A percentile compares a stretch with the other conserved stretches of the same genome.
Conservation (phyloP, 805 yeast genomes). For the Candida golubevii region DNA sequence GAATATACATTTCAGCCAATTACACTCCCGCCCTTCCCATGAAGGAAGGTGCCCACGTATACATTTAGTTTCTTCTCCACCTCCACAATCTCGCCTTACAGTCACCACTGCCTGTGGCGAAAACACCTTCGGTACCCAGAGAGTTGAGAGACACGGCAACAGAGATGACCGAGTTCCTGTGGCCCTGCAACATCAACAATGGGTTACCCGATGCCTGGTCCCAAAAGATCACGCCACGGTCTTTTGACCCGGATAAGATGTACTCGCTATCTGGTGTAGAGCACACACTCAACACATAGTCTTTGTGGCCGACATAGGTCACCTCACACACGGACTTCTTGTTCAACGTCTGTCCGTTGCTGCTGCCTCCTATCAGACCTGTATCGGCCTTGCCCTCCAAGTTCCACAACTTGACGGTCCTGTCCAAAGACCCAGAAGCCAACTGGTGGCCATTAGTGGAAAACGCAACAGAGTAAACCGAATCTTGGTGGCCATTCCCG, state of each 20-base stretch:
- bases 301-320: slow-evolving; percentile 93
- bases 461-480: slow-evolving; percentile 92
- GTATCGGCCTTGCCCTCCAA: slow-evolving; percentile 52
- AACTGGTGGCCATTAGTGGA: slow-evolving; percentile 88
- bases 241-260: slow-evolving; percentile 91
- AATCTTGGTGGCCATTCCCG: slow-evolving; percentile 93
- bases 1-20: no score
- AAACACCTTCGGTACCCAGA: slow-evolving; percentile 69
- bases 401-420: slow-evolving; percentile 95
- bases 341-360: slow-evolving; percentile 15
- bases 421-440: slow-evolving; percentile 91
- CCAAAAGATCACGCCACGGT: slow-evolving; percentile 97
- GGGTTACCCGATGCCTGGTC: slow-evolving; percentile 90
- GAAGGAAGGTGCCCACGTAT: neutral
- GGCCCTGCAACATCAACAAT: slow-evolving; percentile 93
- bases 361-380: slow-evolving; percentile 18
- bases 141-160: slow-evolving; percentile 87
- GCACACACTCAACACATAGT: slow-evolving; percentile 90
- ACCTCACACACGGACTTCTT: slow-evolving; percentile 69
- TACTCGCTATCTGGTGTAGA: slow-evolving; percentile 90
- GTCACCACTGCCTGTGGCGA: slow-evolving; percentile 97
- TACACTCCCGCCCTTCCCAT: neutral
- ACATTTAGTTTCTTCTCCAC: slow-evolving; percentile 51
- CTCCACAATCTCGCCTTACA: slow-evolving; percentile 97
- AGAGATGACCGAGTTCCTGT: slow-evolving; percentile 89